Evolutionary conservation across 2,329 filamentous ascomycete genomes (phyloP).

Genomic region (Colletotrichum karsti): DNA sequence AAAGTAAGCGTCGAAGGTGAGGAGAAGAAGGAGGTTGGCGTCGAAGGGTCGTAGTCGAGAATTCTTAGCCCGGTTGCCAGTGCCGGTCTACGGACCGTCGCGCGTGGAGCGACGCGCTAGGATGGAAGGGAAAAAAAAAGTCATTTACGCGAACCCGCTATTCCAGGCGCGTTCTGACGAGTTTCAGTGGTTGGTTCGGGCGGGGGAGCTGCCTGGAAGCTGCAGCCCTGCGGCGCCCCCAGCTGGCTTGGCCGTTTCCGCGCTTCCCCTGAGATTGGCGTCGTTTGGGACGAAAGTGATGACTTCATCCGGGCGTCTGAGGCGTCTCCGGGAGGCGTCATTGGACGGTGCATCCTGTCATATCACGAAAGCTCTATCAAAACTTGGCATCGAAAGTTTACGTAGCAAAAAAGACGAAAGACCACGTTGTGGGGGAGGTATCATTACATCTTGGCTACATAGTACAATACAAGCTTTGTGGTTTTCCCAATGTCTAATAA

Average conservation of each 20-base stretch:
- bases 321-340: neutral
- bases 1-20: neutral
- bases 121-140: neutral
- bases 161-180: conserved; percentile 11
- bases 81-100: conserved; percentile 18
- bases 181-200: conserved; percentile 13
- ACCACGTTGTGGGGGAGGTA: conserved; percentile 5
- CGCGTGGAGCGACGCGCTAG: conserved; percentile 22
- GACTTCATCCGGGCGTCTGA: conserved; percentile 1
- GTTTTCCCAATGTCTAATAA: conserved; percentile 17
- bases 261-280: neutral
- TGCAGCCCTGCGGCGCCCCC: conserved; percentile 19
- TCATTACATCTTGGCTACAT: conserved; percentile 23
- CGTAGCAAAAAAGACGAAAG: no score
- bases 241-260: neutral
- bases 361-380: neutral
- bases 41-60: conserved; percentile 5
- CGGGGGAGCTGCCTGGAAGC: conserved; percentile 10
- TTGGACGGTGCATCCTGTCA: conserved; percentile 10
- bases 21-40: conserved; percentile 2
- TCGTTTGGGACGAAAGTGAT: neutral
- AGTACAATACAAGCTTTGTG: conserved; percentile 14
- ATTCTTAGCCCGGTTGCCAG: conserved; percentile 5
- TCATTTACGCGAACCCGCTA: conserved; percentile 23
- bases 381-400: neutral